These are phyloP conservation scores for Lasiosphaeria ovina DNA, from an alignment of 495 filamentous ascomycete species.

Conservation along the genomic window DNA sequence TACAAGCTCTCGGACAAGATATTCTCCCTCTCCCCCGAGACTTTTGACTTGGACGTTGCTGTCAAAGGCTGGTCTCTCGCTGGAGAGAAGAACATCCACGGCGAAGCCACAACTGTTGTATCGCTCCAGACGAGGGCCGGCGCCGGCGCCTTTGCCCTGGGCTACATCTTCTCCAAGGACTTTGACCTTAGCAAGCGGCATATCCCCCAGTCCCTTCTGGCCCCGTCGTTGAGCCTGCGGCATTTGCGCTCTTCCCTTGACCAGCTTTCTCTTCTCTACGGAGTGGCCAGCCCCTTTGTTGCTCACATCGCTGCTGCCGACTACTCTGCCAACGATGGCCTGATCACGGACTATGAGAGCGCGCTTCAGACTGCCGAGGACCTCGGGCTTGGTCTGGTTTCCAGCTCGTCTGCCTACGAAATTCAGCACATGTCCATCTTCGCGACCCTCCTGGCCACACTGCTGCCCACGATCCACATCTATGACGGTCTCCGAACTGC, in stretches of 20 bases:
- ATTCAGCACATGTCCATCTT: conserved; percentile 94
- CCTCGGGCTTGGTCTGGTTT: conserved; percentile 79
- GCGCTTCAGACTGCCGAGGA: conserved; percentile 85
- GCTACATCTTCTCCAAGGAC: conserved; percentile 96
- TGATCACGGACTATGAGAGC: conserved; percentile 85
- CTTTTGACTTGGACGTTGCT: conserved; percentile 83
- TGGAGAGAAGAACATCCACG: conserved; percentile 72
- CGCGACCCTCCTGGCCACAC: conserved; percentile 73
- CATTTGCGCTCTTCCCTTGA: conserved; percentile 82
- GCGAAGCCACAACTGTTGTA: conserved; percentile 72
- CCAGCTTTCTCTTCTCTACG: conserved; percentile 85
- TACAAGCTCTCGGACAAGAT: conserved; percentile 92
- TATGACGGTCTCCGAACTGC: conserved; percentile 89
- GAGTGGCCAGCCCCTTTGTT: conserved; percentile 85
- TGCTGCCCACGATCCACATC: conserved; percentile 83
- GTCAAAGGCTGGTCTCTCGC: conserved; percentile 69
- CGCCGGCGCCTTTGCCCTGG: conserved; percentile 87
- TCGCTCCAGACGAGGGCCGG: conserved; percentile 84
- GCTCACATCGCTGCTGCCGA: conserved; percentile 93
- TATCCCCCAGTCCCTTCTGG: conserved; percentile 85
- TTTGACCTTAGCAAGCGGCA: conserved; percentile 88
- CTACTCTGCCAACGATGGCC: conserved; percentile 64
- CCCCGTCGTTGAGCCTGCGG: conserved; percentile 75
- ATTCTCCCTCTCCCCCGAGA: conserved; percentile 92
- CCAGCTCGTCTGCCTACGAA: conserved; percentile 83